Evolutionary conservation across 2,329 filamentous ascomycete species (phyloP).

Genomic region (Fusarium marasasianum): DNA sequence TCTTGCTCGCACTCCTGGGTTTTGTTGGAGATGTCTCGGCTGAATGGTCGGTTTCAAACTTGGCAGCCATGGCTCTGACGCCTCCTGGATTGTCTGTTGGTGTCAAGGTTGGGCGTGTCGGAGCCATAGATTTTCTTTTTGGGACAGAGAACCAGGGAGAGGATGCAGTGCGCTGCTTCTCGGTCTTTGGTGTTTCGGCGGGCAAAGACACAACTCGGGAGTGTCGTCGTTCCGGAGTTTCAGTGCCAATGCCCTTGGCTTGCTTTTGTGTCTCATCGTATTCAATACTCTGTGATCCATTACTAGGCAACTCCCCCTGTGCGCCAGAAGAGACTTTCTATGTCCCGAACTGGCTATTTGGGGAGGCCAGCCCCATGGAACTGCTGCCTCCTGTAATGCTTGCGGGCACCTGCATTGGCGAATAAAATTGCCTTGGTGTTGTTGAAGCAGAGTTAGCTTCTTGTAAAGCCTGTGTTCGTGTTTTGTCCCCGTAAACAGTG

Average conservation of each 20-base stretch:
- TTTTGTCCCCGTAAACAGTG: background rate
- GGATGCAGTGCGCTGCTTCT: background rate
- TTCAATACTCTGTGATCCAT: background rate
- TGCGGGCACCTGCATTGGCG: constrained; percentile 31
- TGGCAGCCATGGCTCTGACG: constrained; percentile 62
- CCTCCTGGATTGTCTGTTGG: constrained; percentile 43
- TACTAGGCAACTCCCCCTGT: background rate
- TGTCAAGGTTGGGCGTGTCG: constrained; percentile 25
- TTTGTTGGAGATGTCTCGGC: constrained; percentile 1
- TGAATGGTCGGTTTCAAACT: constrained; percentile 54
- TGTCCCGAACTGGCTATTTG: constrained; percentile 11
- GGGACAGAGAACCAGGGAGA: constrained; percentile 5
- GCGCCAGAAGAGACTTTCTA: constrained; percentile 31
- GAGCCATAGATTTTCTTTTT: constrained; percentile 12
- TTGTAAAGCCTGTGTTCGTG: background rate
- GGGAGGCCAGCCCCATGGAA: background rate
- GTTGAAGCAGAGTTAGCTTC: constrained; percentile 18
- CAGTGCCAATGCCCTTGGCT: background rate
- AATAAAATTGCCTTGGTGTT: constrained; percentile 41
- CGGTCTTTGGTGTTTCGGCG: background rate
- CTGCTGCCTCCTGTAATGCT: background rate
- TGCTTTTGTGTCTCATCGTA: background rate
- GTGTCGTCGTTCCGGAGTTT: background rate
- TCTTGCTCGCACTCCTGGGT: constrained; percentile 18
- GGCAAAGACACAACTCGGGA: background rate